Conservation (phyloP, 164 flowering plant species). For the Sextonia rubra region DNA sequence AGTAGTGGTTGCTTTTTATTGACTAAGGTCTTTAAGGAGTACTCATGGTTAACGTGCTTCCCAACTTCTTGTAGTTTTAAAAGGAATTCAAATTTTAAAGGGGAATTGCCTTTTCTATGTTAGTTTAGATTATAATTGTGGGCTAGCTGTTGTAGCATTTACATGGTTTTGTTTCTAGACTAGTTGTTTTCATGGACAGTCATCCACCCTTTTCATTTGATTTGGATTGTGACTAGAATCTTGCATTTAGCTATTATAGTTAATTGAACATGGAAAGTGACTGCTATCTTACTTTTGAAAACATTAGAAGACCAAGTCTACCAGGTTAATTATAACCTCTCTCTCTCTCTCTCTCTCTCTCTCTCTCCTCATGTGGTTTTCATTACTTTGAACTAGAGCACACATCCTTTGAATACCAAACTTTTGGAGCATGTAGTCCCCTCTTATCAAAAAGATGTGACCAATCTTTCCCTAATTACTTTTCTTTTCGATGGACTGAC, state of each 20-base stretch:
- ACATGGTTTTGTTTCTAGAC: neutral
- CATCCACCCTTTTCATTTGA: neutral
- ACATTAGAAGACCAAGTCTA: no score
- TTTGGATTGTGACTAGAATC: neutral
- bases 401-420: neutral
- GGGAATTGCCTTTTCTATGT: neutral
- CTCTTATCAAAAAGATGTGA: neutral
- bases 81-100: neutral
- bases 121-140: slow-evolving; percentile 12
- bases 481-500: neutral
- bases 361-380: neutral
- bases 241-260: neutral
- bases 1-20: slow-evolving; percentile 6
- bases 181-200: no score
- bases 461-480: neutral
- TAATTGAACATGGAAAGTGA: neutral
- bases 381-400: neutral
- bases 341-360: slow-evolving; percentile 11
- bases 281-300: neutral
- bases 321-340: neutral
- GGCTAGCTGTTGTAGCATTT: slow-evolving; percentile 6
- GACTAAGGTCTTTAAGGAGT: slow-evolving; percentile 1
- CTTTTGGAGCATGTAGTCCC: neutral
- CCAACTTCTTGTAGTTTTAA: neutral
- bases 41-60: neutral